Conservation (phyloP, 371 early-diverging fungal genomes). For the Chytridium lagenaria region DNA sequence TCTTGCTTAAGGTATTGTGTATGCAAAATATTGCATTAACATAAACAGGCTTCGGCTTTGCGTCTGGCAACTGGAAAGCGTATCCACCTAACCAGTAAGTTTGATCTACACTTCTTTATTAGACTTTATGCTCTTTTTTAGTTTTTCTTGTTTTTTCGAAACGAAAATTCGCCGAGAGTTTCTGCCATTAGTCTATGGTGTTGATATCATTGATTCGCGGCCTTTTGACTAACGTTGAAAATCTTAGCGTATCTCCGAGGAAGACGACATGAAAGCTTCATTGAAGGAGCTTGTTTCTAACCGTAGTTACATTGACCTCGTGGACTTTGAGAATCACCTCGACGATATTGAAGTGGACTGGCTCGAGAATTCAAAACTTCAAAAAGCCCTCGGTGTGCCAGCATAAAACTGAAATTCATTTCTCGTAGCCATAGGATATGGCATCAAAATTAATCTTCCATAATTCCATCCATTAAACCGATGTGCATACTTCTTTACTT, state of each 20-base stretch:
- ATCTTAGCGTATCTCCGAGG: no score
- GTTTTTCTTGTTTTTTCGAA: background rate
- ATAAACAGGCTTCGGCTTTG: background rate
- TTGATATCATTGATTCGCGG: no score
- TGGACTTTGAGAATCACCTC: slow-evolving; percentile 79
- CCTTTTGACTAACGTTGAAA: no score
- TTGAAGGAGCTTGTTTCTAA: background rate
- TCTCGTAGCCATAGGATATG: background rate
- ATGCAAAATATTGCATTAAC: background rate
- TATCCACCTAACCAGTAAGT: slow-evolving; percentile 23
- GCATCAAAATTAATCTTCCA: no score
- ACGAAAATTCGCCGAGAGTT: no score
- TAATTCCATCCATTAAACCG: no score
- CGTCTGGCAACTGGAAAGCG: slow-evolving; percentile 20
- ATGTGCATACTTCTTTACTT: no score
- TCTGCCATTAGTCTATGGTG: no score
- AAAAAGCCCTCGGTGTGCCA: no score
- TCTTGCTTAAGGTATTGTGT: slow-evolving; percentile 16
- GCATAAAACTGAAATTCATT: background rate
- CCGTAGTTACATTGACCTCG: slow-evolving; percentile 34
- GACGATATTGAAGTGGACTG: slow-evolving; percentile 73
- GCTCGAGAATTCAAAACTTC: slow-evolving; percentile 49
- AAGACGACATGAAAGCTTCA: background rate
- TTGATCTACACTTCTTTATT: background rate
- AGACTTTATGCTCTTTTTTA: background rate